Percentiles rank a stretch among this genome's conserved stretches.
Evolutionary conservation across 208 protist species (phyloP).

Genomic region (Perkinsela sp.): DNA sequence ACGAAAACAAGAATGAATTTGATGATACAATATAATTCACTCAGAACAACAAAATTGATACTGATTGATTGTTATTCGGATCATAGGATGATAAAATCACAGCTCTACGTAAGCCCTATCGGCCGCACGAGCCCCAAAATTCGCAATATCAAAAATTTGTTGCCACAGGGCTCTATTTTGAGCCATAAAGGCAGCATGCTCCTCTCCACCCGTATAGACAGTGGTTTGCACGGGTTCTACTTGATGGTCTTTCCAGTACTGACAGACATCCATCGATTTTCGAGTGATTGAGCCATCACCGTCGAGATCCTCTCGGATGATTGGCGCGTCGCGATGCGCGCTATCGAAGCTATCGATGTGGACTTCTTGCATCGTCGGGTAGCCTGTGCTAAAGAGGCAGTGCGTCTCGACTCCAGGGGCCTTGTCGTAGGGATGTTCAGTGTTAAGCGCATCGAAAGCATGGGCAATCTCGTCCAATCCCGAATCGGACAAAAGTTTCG

Average conservation of each 20-base stretch:
- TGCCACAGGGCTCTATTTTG: not conserved
- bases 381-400: not conserved
- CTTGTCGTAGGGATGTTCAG: not conserved
- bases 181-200: not conserved
- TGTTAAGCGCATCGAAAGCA: not conserved
- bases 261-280: not conserved
- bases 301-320: not conserved
- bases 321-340: not conserved
- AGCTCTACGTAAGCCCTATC: no score
- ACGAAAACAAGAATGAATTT: no score
- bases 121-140: not conserved
- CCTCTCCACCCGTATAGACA: not conserved
- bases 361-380: not conserved
- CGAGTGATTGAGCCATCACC: not conserved
- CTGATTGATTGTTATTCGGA: no score
- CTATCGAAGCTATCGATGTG: not conserved
- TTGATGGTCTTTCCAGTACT: not conserved
- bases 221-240: not conserved
- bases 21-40: no score
- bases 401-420: not conserved
- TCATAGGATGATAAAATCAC: no score
- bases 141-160: not conserved
- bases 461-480: not conserved
- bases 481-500: not conserved
- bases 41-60: no score